Evolutionary conservation across 306 rosid species (phyloP), one percentile per base, ranked within the genome.

Genomic region (Vigna trinervia): DNA sequence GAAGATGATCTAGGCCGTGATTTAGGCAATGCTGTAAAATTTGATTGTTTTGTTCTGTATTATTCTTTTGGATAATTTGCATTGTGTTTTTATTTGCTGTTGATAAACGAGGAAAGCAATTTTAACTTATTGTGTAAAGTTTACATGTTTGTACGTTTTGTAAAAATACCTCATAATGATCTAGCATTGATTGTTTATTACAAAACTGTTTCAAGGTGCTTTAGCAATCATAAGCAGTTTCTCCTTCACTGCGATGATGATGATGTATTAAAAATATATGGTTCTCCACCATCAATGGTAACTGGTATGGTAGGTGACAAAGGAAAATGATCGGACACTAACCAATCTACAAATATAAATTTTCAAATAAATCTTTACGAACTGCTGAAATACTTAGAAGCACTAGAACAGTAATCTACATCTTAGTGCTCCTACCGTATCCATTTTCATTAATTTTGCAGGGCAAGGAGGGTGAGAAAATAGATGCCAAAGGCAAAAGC

Each of bases 1-100:
- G 78, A 88, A 85, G 84, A 81, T 83, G 85, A 74, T 73, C 69
- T 70, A 82, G 87, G 87, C 85, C 66, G 75, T 79, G 87, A 76
- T 69, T 73, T 79, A 80, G 80, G 82, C 84, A 53, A 74, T 78
- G 58, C 52, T 80, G 86, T 75, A 80, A 64, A 65, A 72, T 46
- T 86, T 84, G 85, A 75, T 75, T 60, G 83, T 75, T 89, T 81
- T 68, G 47, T 60, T 81, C 63, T 32, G 74, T 28, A 38, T 78
- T 58, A 81, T 81, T 81, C 81, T 69, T 89, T 81, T 59, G 72
- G 81, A 72, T 71, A 88, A 14, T 74, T 57, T 81, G 82, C 74
- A 66, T 68, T 67, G 79, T 73, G 82, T 36, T 69, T 36, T 70
- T 83, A 86, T 32, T 80, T 81, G 81, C 64, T 80, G 73, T 46